Percentiles rank a stretch among this genome's conserved stretches.
These are phyloP conservation scores for Middelhovenomyces tepae DNA, from an alignment of 805 yeast genomes.

Conservation along the genomic window DNA sequence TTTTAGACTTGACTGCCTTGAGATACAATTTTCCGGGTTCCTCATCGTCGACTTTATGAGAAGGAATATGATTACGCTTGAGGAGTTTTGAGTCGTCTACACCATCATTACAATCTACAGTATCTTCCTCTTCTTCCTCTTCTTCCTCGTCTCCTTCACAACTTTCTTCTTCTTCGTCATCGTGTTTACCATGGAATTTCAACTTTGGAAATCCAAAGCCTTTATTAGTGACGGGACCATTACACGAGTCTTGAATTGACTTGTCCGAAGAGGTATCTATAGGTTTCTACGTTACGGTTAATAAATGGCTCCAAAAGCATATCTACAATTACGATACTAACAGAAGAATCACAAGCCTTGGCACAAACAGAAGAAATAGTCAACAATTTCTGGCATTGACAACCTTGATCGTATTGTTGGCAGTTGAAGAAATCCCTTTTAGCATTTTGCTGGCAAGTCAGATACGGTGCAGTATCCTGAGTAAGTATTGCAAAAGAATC, in stretches of 20 bases:
- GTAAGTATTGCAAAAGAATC: neutral
- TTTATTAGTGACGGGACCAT: too few relatives aligned
- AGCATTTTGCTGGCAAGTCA: conserved; percentile 15
- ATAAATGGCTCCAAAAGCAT: too few relatives aligned
- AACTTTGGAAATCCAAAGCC: conserved; percentile 8
- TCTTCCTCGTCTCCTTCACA: conserved; percentile 12
- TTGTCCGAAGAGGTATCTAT: too few relatives aligned
- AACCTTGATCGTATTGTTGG: conserved; percentile 11
- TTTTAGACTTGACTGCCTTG: too few relatives aligned
- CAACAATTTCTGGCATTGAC: conserved; percentile 14
- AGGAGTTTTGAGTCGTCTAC: conserved; percentile 19
- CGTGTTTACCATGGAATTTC: conserved; percentile 5
- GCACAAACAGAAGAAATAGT: conserved; percentile 13
- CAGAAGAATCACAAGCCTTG: conserved; percentile 6
- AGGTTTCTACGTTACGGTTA: too few relatives aligned
- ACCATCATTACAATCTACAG: conserved; percentile 17
- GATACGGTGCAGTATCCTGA: conserved; percentile 9
- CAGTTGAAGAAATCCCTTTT: conserved; percentile 10
- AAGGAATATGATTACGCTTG: neutral
- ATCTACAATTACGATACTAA: too few relatives aligned
- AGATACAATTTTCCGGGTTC: too few relatives aligned
- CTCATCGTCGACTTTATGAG: too few relatives aligned
- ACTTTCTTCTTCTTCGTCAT: conserved; percentile 8
- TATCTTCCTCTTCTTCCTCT: conserved; percentile 17
- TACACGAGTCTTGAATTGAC: too few relatives aligned